Evolutionary conservation across 768 basidiomycete species (phyloP).

Genomic region (Sporobolomyces pararoseus): DNA sequence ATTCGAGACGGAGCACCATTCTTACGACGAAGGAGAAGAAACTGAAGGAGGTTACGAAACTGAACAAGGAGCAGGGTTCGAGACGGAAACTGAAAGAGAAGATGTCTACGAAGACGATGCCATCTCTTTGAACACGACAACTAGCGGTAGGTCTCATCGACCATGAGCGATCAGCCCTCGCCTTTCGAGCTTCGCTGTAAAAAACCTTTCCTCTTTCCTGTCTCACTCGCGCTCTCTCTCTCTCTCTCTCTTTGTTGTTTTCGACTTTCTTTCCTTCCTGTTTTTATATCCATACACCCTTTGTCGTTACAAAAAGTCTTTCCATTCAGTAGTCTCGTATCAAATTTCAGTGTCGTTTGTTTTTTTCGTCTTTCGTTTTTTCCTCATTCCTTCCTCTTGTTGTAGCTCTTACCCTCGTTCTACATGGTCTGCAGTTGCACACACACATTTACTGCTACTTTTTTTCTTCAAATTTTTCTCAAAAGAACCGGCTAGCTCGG

Average conservation of each 20-base stretch:
- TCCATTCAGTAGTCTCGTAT: no score
- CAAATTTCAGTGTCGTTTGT: neutral
- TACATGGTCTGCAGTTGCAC: no score
- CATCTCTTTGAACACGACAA: slow-evolving; percentile 5
- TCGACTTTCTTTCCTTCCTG: no score
- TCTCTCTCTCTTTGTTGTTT: neutral
- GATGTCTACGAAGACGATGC: slow-evolving; percentile 5
- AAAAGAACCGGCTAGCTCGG: no score
- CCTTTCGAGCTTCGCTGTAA: neutral
- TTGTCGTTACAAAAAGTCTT: no score
- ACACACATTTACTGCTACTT: no score
- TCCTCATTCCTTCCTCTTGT: neutral
- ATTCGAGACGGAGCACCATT: neutral
- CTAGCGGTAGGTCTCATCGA: neutral
- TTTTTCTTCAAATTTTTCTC: no score
- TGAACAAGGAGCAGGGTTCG: no score
- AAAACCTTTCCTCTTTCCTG: neutral
- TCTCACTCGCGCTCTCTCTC: neutral
- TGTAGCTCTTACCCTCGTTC: neutral
- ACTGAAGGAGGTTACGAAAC: no score
- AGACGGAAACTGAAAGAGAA: neutral
- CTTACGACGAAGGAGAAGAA: neutral
- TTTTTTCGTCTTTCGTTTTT: neutral
- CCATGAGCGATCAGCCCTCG: no score
- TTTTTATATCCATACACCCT: no score